Conservation (phyloP, 2,329 filamentous ascomycete species). For the Sclerotinia spermophila region DNA sequence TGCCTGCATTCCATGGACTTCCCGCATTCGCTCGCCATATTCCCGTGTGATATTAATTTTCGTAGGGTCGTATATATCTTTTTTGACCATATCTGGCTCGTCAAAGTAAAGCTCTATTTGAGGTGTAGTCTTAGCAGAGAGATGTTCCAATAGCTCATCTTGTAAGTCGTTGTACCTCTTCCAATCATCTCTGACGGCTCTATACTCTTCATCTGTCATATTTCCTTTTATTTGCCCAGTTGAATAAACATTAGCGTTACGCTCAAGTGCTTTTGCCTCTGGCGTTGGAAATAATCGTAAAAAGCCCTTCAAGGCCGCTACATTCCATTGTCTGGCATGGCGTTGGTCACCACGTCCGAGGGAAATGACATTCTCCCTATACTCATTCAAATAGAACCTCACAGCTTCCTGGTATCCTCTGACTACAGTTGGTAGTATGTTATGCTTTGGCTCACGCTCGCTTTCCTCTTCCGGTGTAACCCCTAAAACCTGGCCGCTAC, state of each 20-base stretch:
- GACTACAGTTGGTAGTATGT: not conserved
- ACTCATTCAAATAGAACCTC: not conserved
- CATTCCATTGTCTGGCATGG: not conserved
- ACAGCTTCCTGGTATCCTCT: not conserved
- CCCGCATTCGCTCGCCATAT: slow-evolving; percentile 1
- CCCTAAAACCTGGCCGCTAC: slow-evolving; percentile 2
- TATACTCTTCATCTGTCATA: slow-evolving; percentile 9
- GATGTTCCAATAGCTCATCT: slow-evolving; percentile 9
- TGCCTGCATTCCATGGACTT: not conserved
- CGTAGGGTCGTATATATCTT: slow-evolving; percentile 3
- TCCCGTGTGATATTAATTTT: slow-evolving; percentile 7
- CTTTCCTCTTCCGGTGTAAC: not conserved
- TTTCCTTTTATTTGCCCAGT: not conserved
- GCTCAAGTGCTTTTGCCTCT: slow-evolving; percentile 3
- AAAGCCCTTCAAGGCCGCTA: not conserved
- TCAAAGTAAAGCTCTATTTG: not conserved
- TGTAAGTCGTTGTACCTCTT: slow-evolving; percentile 7
- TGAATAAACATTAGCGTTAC: slow-evolving; percentile 9
- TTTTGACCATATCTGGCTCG: slow-evolving; percentile 14
- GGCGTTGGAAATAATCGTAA: slow-evolving; percentile 3
- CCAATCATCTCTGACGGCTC: slow-evolving; percentile 15
- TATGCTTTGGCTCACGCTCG: not conserved
- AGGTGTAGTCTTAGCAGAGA: slow-evolving; percentile 7
- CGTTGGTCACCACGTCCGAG: slow-evolving; percentile 3
- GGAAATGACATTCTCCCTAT: not conserved